phyloP scores from a whole-genome alignment of 2,329 filamentous ascomycete species.

The Neurospora sp. region DNA sequence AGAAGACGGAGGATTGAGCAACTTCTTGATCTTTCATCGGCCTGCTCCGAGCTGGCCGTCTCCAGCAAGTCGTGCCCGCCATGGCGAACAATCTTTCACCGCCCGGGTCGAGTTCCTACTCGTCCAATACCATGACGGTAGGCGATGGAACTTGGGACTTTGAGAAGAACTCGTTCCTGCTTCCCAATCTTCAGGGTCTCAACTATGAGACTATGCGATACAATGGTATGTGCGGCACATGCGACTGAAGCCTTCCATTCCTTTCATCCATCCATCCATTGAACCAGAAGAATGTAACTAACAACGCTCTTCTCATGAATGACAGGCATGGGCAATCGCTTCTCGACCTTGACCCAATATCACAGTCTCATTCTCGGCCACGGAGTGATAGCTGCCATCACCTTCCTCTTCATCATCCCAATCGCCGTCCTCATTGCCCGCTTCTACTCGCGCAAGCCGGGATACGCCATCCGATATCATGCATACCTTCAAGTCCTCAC shows the following conservation, averaged over 20 bases:
- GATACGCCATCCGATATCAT: conserved; percentile 57
- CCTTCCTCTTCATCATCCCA: conserved; percentile 67
- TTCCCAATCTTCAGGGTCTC: conserved; percentile 66
- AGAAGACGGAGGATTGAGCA: neutral
- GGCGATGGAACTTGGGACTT: conserved; percentile 82
- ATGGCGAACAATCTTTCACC: conserved; percentile 41
- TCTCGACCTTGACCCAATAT: conserved; percentile 59
- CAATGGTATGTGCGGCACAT: conserved; percentile 49
- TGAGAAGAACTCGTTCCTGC: conserved; percentile 63
- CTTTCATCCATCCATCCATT: neutral
- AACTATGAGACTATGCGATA: conserved; percentile 78
- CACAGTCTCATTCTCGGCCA: conserved; percentile 62
- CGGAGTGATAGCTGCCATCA: conserved; percentile 60
- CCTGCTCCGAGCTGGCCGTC: conserved; percentile 1
- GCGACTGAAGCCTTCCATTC: neutral
- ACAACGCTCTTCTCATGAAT: neutral
- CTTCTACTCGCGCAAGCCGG: conserved; percentile 56
- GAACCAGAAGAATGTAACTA: conserved; percentile 3
- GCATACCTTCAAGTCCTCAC: conserved; percentile 65
- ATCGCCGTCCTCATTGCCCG: conserved; percentile 63
- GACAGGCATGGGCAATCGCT: conserved; percentile 73
- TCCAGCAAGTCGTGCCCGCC: neutral
- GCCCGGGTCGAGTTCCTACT: conserved; percentile 63
- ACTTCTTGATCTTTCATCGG: neutral
- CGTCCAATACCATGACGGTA: conserved; percentile 63